Percentiles rank a stretch among this genome's conserved stretches.
These are phyloP conservation scores for Echinosophora koreensis DNA, from an alignment of 306 rosid species.

Conservation along the genomic window DNA sequence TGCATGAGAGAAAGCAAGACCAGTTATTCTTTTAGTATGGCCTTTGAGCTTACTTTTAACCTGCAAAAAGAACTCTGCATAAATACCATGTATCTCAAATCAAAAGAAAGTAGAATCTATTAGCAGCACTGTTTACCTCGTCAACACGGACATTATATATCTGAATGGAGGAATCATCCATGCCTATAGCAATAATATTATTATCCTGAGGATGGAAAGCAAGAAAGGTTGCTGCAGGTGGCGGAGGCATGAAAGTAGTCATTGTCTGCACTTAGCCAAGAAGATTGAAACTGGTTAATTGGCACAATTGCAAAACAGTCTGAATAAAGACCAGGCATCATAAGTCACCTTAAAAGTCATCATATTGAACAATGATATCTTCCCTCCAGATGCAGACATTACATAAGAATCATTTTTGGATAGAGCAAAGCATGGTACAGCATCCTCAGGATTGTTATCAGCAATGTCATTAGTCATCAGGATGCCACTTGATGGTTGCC, in stretches of 20 bases:
- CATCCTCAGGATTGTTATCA: conserved; percentile 84
- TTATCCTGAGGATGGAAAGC: conserved; percentile 98
- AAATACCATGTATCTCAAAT: conserved; percentile 42
- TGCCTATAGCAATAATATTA: conserved; percentile 94
- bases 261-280: conserved; percentile 78
- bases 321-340: conserved; percentile 7
- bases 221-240: conserved; percentile 96
- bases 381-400: conserved; percentile 98
- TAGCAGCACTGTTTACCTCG: conserved; percentile 66
- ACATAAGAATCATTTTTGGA: conserved; percentile 96
- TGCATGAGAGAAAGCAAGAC: conserved; percentile 51
- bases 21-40: conserved; percentile 54
- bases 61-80: conserved; percentile 48
- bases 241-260: conserved; percentile 98
- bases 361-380: conserved; percentile 87
- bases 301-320: conserved; percentile 29
- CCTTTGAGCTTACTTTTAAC: conserved; percentile 53
- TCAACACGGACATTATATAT: conserved; percentile 97
- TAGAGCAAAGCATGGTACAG: conserved; percentile 97
- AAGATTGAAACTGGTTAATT: conserved; percentile 43
- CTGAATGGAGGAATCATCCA: conserved; percentile 99
- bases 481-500: conserved; percentile 95
- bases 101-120: conserved; percentile 25
- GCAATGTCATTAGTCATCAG: conserved; percentile 84
- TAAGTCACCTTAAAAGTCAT: conserved; percentile 84